Evolutionary conservation across 257 asterid genomes (phyloP), one percentile per base, ranked within the genome.

Genomic region (Cynanchum wilfordii): DNA sequence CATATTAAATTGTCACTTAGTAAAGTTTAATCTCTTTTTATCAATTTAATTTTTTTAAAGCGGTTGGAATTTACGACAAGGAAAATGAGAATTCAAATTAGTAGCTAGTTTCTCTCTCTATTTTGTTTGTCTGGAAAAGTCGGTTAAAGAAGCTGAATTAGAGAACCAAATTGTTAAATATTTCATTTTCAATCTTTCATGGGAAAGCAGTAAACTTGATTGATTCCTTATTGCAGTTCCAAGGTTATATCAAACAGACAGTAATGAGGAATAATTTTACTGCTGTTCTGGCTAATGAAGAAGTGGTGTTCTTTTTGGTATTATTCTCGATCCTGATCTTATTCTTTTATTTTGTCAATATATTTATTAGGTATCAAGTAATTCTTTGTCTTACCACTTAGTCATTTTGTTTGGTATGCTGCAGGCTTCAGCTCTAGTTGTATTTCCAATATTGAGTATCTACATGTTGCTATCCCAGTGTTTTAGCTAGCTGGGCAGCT

Each of bases 261-360:
- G 83, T 90, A 85, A 51, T 66, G 67, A 79, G 80, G 89, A 87
- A 86, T 67, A 82, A 83, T 69, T 75, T 87, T 36, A 85, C 89
- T 55, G 89, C 86, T 55, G 79, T 80, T 68, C 86, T 90, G 69
- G 96, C 93, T 38, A 86, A 93, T 47, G 82, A 88, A 68, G 98
- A 90, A 87, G 87, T 93, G 69, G 87, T 88, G 70, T 93, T 93
- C 65, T 75, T 90, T 73, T 66, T 87, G 95, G 98, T 89, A 82
- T 81, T 66, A 67, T 54, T 68, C 79, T 59, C 74, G 45, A 63
- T 10, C 17, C 24, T 45, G 10, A 57, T 8, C 33, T 69, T 68
- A 9, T 73, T 24, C 13, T 27, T 55, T 29, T 15, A 16, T 8
- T 54, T 36, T 2, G 11, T 72, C 51, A 50, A 15, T 58, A 12